Conservation (phyloP, 208 protist species). For the Wallacemonas sp. region DNA sequence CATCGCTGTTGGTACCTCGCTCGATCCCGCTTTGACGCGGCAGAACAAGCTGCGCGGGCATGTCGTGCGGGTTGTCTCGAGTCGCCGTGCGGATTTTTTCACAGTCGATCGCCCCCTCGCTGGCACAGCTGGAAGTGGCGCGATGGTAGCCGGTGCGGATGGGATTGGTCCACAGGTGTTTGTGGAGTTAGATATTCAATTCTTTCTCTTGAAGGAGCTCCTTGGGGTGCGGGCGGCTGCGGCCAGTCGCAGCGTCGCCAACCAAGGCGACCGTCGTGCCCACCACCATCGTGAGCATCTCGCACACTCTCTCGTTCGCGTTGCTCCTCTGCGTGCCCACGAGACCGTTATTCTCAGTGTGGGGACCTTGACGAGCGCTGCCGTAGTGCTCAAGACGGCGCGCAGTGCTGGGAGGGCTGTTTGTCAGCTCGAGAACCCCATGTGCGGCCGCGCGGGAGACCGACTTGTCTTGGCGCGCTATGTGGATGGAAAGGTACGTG, state of each 20-base stretch:
- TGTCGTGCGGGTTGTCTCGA: slow-evolving; percentile 80
- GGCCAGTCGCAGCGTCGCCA: neutral
- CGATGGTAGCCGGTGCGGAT: neutral
- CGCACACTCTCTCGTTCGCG: slow-evolving; percentile 19
- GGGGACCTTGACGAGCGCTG: slow-evolving; percentile 94
- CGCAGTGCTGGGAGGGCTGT: slow-evolving; percentile 84
- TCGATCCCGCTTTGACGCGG: slow-evolving; percentile 99
- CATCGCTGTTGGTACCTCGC: slow-evolving; percentile 99
- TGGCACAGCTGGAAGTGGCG: slow-evolving; percentile 41
- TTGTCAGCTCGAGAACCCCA: slow-evolving; percentile 88
- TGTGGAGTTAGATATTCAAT: slow-evolving; percentile 93
- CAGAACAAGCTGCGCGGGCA: slow-evolving; percentile 98
- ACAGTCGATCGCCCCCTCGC: slow-evolving; percentile 98
- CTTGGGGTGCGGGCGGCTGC: slow-evolving; percentile 66
- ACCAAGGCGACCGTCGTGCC: neutral
- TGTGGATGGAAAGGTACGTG: slow-evolving; percentile 91
- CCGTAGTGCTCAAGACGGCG: slow-evolving; percentile 84
- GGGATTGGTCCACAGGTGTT: slow-evolving; percentile 78
- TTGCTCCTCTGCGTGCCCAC: slow-evolving; percentile 84
- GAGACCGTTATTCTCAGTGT: slow-evolving; percentile 98
- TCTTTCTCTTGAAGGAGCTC: slow-evolving; percentile 93
- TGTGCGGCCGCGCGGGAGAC: slow-evolving; percentile 93
- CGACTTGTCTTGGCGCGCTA: slow-evolving; percentile 94
- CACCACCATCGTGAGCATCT: slow-evolving; percentile 1
- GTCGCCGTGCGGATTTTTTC: slow-evolving; percentile 96